phyloP scores from a whole-genome alignment of 148 eudicot genomes.

The Selenicereus undatus region DNA sequence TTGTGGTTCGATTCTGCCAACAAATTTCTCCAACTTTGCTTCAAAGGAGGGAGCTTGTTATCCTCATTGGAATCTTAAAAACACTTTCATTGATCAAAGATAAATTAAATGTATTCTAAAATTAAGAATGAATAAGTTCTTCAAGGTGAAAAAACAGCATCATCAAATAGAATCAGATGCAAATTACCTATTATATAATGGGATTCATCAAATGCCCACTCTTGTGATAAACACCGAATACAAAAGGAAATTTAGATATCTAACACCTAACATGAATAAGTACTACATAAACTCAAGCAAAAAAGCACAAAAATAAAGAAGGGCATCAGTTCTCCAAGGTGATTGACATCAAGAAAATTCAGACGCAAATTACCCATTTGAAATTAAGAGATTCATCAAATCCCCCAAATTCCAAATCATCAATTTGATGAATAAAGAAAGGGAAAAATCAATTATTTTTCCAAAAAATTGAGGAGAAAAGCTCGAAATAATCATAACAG shows the following conservation, averaged over 20 bases:
- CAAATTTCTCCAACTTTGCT: conserved; percentile 34
- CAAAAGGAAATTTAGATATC: too few relatives aligned
- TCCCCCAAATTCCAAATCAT: conserved; percentile 24
- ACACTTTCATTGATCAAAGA: too few relatives aligned
- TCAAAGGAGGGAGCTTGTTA: conserved; percentile 46
- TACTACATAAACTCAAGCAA: neutral
- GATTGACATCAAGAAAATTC: conserved; percentile 62
- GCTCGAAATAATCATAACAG: neutral
- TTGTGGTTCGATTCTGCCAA: conserved; percentile 47
- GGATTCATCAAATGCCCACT: conserved; percentile 30
- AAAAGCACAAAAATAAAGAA: neutral
- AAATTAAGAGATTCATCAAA: conserved; percentile 49
- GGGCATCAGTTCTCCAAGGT: conserved; percentile 96
- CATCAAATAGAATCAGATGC: conserved; percentile 29
- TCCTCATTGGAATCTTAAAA: conserved; percentile 34
- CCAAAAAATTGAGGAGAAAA: neutral
- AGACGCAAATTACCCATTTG: conserved; percentile 96
- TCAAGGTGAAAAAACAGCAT: conserved; percentile 33
- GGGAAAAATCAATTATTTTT: neutral
- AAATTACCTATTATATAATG: conserved; percentile 15
- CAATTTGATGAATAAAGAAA: neutral
- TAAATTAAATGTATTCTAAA: neutral
- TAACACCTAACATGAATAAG: too few relatives aligned
- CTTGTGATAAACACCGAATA: too few relatives aligned
- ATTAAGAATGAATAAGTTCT: conserved; percentile 28